Percentiles rank a stretch among this genome's conserved stretches.
phyloP scores from a whole-genome alignment of 2,329 filamentous ascomycete species.

The Malbranchea cinnamomea region DNA sequence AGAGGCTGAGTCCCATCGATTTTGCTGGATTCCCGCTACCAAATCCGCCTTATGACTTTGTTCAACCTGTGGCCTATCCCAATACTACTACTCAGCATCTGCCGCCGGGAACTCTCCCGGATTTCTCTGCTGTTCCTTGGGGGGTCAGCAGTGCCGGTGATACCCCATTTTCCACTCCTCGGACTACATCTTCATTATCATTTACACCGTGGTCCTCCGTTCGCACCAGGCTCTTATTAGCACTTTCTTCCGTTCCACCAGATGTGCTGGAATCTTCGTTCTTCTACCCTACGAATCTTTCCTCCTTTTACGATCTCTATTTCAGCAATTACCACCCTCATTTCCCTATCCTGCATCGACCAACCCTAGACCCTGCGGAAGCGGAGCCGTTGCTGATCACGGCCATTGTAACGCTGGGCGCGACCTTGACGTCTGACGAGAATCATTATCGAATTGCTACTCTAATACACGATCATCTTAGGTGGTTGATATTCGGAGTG shows the following conservation, averaged over 20 bases:
- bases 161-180: slow-evolving; percentile 10
- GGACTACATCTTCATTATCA: slow-evolving; percentile 6
- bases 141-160: too few species aligned
- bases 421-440: slow-evolving; percentile 12
- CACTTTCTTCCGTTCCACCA: slow-evolving; percentile 10
- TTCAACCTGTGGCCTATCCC: too few species aligned
- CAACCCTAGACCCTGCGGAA: slow-evolving; percentile 11
- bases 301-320: slow-evolving; percentile 13
- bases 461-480: slow-evolving; percentile 14
- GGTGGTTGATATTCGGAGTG: slow-evolving; percentile 15
- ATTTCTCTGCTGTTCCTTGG: too few species aligned
- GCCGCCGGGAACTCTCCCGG: too few species aligned
- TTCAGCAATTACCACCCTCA: slow-evolving; percentile 17
- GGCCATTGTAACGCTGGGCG: slow-evolving; percentile 15
- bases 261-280: slow-evolving; percentile 12
- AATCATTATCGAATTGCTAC: slow-evolving; percentile 11
- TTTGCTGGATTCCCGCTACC: too few species aligned
- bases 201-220: slow-evolving; percentile 12
- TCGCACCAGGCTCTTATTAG: slow-evolving; percentile 10
- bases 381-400: slow-evolving; percentile 13
- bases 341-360: slow-evolving; percentile 15
- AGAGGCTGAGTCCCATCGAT: too few species aligned
- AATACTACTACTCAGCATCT: too few species aligned
- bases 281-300: slow-evolving; percentile 13
- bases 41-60: too few species aligned